Evolutionary conservation across 1,284 basidiomycete species (phyloP).

Genomic region (Flammula alnicola): DNA sequence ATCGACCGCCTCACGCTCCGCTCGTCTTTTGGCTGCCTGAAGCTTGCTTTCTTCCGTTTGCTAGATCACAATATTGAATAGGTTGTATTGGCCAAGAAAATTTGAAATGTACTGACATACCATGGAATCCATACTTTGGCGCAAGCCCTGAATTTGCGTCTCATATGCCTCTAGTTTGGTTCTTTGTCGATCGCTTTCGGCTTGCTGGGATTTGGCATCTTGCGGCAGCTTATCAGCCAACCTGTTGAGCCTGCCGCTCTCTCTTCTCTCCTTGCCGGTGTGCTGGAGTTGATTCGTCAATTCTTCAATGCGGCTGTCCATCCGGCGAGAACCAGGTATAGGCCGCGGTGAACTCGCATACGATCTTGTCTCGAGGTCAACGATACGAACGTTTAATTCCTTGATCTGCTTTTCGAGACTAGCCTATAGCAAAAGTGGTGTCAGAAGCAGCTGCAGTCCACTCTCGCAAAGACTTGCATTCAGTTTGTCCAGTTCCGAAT

Average conservation of each 20-base stretch:
- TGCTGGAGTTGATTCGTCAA: conserved; percentile 65
- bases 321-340: conserved; percentile 54
- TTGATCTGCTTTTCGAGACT: conserved; percentile 83
- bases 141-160: conserved; percentile 56
- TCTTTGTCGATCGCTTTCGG: conserved; percentile 65
- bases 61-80: conserved; percentile 40
- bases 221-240: conserved; percentile 56
- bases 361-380: conserved; percentile 81
- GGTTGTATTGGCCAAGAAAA: conserved; percentile 2
- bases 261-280: conserved; percentile 51
- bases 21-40: conserved; percentile 72
- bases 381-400: conserved; percentile 78
- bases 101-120: conserved; percentile 38
- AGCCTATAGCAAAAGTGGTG: conserved; percentile 50
- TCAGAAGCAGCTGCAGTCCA: conserved; percentile 4
- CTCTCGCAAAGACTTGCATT: conserved; percentile 62
- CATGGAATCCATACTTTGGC: conserved; percentile 61
- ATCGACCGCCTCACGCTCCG: conserved; percentile 76
- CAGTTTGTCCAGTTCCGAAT: conserved; percentile 75
- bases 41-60: conserved; percentile 73
- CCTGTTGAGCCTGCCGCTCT: conserved; percentile 50
- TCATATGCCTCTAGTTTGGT: conserved; percentile 64
- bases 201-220: conserved; percentile 57
- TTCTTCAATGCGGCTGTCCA: conserved; percentile 75
- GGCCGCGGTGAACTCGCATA: conserved; percentile 69